These are phyloP conservation scores for Picea mariana DNA, from an alignment of 83 land plant genomes.

Conservation along the genomic window DNA sequence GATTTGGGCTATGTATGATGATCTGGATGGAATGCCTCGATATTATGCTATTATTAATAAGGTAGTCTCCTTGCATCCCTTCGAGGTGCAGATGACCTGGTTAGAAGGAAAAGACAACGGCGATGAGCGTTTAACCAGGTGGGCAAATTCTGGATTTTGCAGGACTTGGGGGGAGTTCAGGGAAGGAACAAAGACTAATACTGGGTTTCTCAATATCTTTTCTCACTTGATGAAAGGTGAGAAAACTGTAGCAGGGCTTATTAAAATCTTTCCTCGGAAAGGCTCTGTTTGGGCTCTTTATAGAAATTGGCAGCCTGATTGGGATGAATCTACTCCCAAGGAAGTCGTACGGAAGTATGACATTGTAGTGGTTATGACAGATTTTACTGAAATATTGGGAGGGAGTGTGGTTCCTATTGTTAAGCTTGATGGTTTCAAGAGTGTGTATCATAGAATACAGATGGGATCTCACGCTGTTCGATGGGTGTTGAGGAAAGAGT, in stretches of 20 bases:
- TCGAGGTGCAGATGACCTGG: conserved; percentile 63
- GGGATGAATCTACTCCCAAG: conserved; percentile 17
- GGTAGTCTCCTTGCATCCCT: conserved; percentile 57
- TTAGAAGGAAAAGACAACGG: conserved; percentile 48
- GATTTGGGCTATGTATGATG: conserved; percentile 88
- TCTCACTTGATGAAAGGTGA: conserved; percentile 67
- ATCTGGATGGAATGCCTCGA: conserved; percentile 94
- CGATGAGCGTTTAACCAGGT: conserved; percentile 26
- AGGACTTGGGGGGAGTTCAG: conserved; percentile 74
- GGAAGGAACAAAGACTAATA: conserved; percentile 27
- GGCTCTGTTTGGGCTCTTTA: conserved; percentile 87
- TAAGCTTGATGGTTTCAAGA: conserved; percentile 74
- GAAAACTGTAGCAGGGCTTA: conserved; percentile 45
- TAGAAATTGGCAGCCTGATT: conserved; percentile 25
- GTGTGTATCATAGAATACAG: conserved; percentile 54
- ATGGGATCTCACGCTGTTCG: conserved; percentile 46
- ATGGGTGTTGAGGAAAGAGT: conserved; percentile 43
- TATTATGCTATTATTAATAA: conserved; percentile 67
- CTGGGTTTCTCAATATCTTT: conserved; percentile 62
- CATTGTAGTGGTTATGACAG: conserved; percentile 61
- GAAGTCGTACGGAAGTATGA: conserved; percentile 42
- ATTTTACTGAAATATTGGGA: conserved; percentile 55
- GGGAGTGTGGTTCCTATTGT: conserved; percentile 58
- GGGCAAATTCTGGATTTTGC: conserved; percentile 53
- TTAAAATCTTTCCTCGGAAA: conserved; percentile 69